These are phyloP conservation scores for Pleurotus giganteus DNA, from an alignment of 768 basidiomycete species.

Conservation along the genomic window DNA sequence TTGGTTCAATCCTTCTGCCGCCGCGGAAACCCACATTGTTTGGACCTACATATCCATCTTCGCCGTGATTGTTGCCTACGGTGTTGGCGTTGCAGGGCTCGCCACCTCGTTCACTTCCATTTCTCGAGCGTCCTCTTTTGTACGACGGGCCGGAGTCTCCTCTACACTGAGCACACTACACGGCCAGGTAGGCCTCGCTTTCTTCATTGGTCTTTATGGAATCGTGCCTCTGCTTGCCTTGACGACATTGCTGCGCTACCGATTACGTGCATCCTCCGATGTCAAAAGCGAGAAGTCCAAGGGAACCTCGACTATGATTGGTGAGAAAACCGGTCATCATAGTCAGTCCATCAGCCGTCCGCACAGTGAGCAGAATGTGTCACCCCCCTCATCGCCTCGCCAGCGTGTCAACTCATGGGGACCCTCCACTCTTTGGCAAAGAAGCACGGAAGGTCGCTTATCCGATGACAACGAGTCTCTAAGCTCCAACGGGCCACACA, in stretches of 20 bases:
- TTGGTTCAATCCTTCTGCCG: conserved; percentile 12
- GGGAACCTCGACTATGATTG: conserved; percentile 21
- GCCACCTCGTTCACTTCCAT: conserved; percentile 62
- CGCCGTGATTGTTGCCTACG: conserved; percentile 42
- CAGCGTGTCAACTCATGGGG: conserved; percentile 52
- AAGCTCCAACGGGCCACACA: conserved; percentile 34
- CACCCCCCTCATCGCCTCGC: conserved; percentile 41
- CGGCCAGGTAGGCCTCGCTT: conserved; percentile 59
- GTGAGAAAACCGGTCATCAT: conserved; percentile 29
- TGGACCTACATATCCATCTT: conserved; percentile 37
- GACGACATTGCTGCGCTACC: conserved; percentile 15
- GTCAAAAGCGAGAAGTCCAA: conserved; percentile 15
- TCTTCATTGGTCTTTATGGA: conserved; percentile 62
- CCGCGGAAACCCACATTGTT: conserved; percentile 19
- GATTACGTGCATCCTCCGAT: conserved; percentile 6
- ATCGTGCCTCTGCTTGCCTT: conserved; percentile 43
- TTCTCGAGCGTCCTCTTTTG: conserved; percentile 23
- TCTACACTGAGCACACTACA: conserved; percentile 56
- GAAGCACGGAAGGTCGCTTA: conserved; percentile 41
- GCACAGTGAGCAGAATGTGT: conserved; percentile 35
- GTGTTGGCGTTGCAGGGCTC: conserved; percentile 61
- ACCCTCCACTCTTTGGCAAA: conserved; percentile 37
- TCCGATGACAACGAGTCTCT: conserved; percentile 46
- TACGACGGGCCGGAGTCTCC: conserved; percentile 30
- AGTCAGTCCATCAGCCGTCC: conserved; percentile 30